Conservation (phyloP, 192 early-diverging fungal species). For the Backusella tarrabulga region DNA sequence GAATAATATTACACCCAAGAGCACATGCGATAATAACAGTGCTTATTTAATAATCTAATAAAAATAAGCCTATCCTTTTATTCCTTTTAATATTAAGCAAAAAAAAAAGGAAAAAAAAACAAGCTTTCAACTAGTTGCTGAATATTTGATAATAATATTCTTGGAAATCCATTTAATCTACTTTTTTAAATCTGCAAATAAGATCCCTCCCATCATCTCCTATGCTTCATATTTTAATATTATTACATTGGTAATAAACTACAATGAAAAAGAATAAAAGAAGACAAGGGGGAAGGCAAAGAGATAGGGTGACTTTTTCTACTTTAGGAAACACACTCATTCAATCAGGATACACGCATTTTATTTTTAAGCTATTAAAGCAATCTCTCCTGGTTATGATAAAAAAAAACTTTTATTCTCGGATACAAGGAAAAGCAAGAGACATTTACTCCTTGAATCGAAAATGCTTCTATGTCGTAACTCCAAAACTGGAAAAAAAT, state of each 20-base stretch:
- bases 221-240: neutral
- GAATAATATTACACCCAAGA: no score
- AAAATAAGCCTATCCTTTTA: neutral
- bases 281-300: neutral
- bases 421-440: neutral
- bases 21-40: neutral
- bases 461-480: neutral
- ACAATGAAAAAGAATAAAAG: neutral
- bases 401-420: neutral
- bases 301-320: neutral
- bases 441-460: neutral
- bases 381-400: neutral
- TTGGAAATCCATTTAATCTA: neutral
- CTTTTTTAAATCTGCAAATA: neutral
- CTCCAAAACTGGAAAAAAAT: neutral
- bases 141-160: neutral
- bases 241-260: neutral
- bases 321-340: neutral
- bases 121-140: neutral
- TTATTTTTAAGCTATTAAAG: neutral
- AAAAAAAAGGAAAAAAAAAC: neutral
- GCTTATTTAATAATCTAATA: neutral
- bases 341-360: neutral
- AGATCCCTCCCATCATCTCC: neutral
- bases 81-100: neutral